Conservation (phyloP, 805 yeast genomes). For the Metschnikowia similis region DNA sequence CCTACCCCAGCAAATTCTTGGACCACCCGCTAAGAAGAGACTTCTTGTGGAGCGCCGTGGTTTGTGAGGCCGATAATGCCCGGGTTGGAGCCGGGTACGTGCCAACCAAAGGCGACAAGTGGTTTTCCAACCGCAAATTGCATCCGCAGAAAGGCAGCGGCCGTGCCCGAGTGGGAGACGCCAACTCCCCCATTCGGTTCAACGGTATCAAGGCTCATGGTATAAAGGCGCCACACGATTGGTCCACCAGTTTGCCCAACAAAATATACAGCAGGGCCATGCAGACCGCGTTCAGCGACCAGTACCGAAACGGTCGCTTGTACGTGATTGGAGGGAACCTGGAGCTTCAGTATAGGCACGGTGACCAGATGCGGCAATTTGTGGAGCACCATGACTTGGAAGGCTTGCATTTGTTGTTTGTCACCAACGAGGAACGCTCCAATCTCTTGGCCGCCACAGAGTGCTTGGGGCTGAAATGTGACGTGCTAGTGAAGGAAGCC, state of each 20-base stretch:
- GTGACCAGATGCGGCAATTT: constrained; percentile 47
- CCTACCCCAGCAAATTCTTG: constrained; percentile 69
- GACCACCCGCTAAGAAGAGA: constrained; percentile 83
- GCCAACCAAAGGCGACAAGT: constrained; percentile 80
- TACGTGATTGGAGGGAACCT: constrained; percentile 58
- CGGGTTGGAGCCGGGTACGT: constrained; percentile 89
- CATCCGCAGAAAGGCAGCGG: constrained; percentile 93
- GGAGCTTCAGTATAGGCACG: constrained; percentile 38
- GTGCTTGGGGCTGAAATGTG: constrained; percentile 49
- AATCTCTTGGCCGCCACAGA: constrained; percentile 62
- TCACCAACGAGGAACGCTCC: constrained; percentile 55
- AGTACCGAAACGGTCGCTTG: constrained; percentile 70
- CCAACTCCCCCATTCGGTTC: constrained; percentile 86
- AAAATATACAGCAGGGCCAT: constrained; percentile 74
- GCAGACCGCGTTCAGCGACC: constrained; percentile 76
- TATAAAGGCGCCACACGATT: constrained; percentile 85
- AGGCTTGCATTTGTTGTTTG: constrained; percentile 58
- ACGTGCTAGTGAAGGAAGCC: constrained; percentile 68
- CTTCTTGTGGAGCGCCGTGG: constrained; percentile 89
- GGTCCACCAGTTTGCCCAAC: constrained; percentile 69
- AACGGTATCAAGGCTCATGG: constrained; percentile 90
- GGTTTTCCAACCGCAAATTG: constrained; percentile 78
- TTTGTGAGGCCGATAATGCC: constrained; percentile 81
- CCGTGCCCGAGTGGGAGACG: constrained; percentile 93
- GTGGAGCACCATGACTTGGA: constrained; percentile 46